phyloP scores from a whole-genome alignment of 2,329 filamentous ascomycete genomes.

The Monosporascus ibericus region DNA sequence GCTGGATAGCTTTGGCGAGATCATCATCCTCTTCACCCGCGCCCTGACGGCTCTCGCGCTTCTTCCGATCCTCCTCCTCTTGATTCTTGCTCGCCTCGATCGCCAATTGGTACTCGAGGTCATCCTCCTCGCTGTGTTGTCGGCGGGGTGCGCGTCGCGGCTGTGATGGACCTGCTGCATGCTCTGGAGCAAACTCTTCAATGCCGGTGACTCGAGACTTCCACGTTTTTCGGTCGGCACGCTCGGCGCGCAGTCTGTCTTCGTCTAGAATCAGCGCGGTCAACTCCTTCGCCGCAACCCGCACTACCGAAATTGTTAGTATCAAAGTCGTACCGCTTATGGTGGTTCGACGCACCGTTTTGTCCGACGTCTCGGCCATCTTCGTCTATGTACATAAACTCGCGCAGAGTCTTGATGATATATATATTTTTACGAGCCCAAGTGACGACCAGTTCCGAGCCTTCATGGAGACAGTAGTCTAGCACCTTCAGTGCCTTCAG shows the following conservation, averaged over 20 bases:
- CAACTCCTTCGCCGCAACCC: slow-evolving; percentile 91
- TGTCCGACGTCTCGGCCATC: slow-evolving; percentile 93
- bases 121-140: slow-evolving; percentile 62
- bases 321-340: slow-evolving; percentile 11
- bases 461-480: slow-evolving; percentile 96
- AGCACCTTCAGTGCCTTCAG: slow-evolving; percentile 95
- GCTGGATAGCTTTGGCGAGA: slow-evolving; percentile 86
- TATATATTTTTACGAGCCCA: slow-evolving; percentile 98
- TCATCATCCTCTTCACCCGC: slow-evolving; percentile 67
- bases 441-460: slow-evolving; percentile 91
- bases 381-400: slow-evolving; percentile 95
- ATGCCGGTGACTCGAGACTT: slow-evolving; percentile 93
- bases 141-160: slow-evolving; percentile 40
- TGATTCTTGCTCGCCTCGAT: slow-evolving; percentile 94
- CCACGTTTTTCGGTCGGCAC: slow-evolving; percentile 88
- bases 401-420: slow-evolving; percentile 95
- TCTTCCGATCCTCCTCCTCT: slow-evolving; percentile 81
- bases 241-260: slow-evolving; percentile 82
- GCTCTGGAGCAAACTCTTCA: slow-evolving; percentile 64
- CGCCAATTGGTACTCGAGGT: slow-evolving; percentile 83
- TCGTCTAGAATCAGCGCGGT: slow-evolving; percentile 90
- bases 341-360: slow-evolving; percentile 62
- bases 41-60: slow-evolving; percentile 58
- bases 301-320: slow-evolving; percentile 55
- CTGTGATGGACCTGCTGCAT: slow-evolving; percentile 31